phyloP scores from a whole-genome alignment of 2,329 filamentous ascomycete genomes.

The Monilinia fructicola region DNA sequence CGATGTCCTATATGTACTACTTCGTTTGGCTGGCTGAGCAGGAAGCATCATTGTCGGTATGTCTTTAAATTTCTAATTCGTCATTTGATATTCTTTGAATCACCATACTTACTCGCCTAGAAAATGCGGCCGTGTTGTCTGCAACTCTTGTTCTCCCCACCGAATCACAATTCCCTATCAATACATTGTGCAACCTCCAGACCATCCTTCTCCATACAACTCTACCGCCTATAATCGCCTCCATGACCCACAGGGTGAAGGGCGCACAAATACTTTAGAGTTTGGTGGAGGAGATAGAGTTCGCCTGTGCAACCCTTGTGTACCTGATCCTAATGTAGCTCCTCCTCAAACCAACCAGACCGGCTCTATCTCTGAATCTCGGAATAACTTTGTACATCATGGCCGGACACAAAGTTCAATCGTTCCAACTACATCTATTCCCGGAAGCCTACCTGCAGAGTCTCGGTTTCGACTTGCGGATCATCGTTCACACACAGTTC shows the following conservation, averaged over 20 bases:
- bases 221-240: conserved; percentile 25
- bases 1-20: conserved; percentile 81
- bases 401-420: conserved; percentile 22
- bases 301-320: conserved; percentile 70
- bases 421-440: conserved; percentile 3
- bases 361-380: conserved; percentile 21
- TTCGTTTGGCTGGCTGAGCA: conserved; percentile 69
- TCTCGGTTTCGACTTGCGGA: conserved; percentile 18
- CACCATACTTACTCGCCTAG: conserved; percentile 43
- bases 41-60: conserved; percentile 90
- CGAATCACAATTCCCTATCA: conserved; percentile 91
- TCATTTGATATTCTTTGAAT: neutral
- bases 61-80: conserved; percentile 35
- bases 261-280: conserved; percentile 31
- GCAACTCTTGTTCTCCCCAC: conserved; percentile 85
- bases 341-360: conserved; percentile 45
- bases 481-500: conserved; percentile 15
- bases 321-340: conserved; percentile 65
- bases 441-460: conserved; percentile 16
- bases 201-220: conserved; percentile 30
- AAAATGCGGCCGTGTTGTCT: conserved; percentile 93
- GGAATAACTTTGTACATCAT: conserved; percentile 25
- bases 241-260: conserved; percentile 28
- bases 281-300: conserved; percentile 67
- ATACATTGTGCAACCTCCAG: conserved; percentile 81